These are phyloP conservation scores for Apiospora saccharicola DNA, from an alignment of 2,329 filamentous ascomycete species.

Conservation along the genomic window DNA sequence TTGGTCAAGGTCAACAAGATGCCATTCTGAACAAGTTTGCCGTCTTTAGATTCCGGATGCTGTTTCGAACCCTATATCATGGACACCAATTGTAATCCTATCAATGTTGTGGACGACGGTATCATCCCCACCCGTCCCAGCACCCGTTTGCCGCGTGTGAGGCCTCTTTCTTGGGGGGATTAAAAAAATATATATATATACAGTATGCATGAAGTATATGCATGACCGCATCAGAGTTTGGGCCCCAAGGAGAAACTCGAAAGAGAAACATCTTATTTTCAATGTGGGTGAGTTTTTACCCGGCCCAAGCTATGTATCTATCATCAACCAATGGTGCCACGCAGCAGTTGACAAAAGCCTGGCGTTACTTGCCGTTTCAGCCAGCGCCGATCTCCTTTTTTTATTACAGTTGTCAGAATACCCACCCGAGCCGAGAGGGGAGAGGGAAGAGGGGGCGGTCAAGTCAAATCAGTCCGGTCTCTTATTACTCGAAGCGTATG, in stretches of 20 bases:
- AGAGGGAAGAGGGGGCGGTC: too few relatives aligned
- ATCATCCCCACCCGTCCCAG: too few relatives aligned
- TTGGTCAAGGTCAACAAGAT: background rate
- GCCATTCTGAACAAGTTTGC: background rate
- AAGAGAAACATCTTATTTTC: too few relatives aligned
- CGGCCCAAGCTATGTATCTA: background rate
- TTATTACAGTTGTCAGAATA: background rate
- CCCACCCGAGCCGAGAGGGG: too few relatives aligned
- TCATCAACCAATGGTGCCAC: background rate
- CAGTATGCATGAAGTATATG: background rate
- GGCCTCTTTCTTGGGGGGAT: background rate
- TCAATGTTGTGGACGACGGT: background rate
- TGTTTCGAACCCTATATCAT: conserved; percentile 4
- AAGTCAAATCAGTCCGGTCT: background rate
- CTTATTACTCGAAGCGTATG: background rate
- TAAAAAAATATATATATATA: too few relatives aligned
- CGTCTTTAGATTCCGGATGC: background rate
- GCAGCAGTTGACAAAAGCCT: background rate
- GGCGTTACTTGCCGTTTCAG: conserved; percentile 9
- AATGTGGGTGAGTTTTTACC: background rate
- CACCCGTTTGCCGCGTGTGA: too few relatives aligned
- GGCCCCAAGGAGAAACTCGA: background rate
- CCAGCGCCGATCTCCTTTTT: background rate
- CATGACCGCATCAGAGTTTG: background rate
- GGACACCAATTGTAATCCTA: background rate